Evolutionary conservation across 768 basidiomycete genomes (phyloP), one percentile per base, ranked within the genome.

Genomic region (Mycena latifolia): DNA sequence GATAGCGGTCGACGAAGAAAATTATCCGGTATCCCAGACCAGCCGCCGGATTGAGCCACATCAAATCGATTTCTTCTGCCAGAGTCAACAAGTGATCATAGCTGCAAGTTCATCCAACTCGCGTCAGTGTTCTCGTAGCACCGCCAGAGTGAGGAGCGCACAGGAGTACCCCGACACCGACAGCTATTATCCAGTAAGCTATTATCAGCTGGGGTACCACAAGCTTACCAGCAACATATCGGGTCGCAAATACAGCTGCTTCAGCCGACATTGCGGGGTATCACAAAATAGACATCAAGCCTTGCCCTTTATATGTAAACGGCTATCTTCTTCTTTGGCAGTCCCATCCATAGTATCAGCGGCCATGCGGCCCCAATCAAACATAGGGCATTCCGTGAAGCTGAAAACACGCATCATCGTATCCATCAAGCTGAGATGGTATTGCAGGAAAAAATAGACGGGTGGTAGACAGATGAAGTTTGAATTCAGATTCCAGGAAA

Each of bases 31-130:
- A 31, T 41, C 39, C 29, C 4, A 59, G 27, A 5, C 51, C 63
- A 20, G 56, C 63, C 50, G 56, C 48, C 9, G 48, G 17, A n/a
- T 59, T 65, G 17, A 50, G 46, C 63, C 63, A 65, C n/a, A 65
- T 65, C 2, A 54, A 28, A 10, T 14, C 10, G 25, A 59, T 20
- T 48, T 65, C 63, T 2, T 54, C 56, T 3, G 29, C 50, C 12
- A 52, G 24, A 2, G 63, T 57, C 5, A 58, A 18, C 2, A 31
- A 6, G 35, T 65, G 63, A 39, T 65, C 63, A n/a, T 58, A 65
- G 28, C n/a, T n/a, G n/a, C n/a, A n/a, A n/a, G n/a, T n/a, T n/a
- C n/a, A n/a, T n/a, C n/a, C n/a, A n/a, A n/a, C n/a, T n/a, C n/a
- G n/a, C n/a, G n/a, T n/a, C n/a, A n/a, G n/a, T n/a, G n/a, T n/a